Evolutionary conservation across 2,329 filamentous ascomycete genomes (phyloP).

Genomic region (Ophiosphaerella herpotricha): DNA sequence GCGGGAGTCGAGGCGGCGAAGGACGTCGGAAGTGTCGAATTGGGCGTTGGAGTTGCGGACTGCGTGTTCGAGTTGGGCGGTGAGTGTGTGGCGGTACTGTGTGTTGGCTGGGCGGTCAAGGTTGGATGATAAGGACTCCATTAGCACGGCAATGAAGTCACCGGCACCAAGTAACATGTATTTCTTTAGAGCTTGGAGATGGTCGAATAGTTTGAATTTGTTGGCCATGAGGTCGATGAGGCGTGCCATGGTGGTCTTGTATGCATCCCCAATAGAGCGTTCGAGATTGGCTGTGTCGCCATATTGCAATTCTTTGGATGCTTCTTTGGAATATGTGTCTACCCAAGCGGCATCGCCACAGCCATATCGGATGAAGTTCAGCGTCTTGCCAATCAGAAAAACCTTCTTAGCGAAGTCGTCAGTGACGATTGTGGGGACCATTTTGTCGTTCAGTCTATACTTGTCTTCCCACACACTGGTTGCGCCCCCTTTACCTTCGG

Average conservation of each 20-base stretch:
- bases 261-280: constrained; percentile 92
- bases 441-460: constrained; percentile 80
- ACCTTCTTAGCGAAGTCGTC: constrained; percentile 94
- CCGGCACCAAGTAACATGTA: constrained; percentile 94
- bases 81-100: constrained; percentile 94
- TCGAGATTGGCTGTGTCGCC: constrained; percentile 92
- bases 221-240: constrained; percentile 91
- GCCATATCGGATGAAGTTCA: constrained; percentile 97
- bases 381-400: constrained; percentile 94
- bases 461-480: constrained; percentile 98
- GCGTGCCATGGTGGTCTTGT: constrained; percentile 96
- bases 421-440: constrained; percentile 93
- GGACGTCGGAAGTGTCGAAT: constrained; percentile 88
- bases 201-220: constrained; percentile 94
- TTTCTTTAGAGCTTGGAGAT: constrained; percentile 87
- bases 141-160: constrained; percentile 94
- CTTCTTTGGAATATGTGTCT: constrained; percentile 88
- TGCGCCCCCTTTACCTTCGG: constrained; percentile 59
- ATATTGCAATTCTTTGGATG: constrained; percentile 89
- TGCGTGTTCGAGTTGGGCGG: constrained; percentile 96
- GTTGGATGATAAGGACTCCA: constrained; percentile 93
- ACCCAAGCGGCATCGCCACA: constrained; percentile 96
- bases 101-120: constrained; percentile 94
- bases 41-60: constrained; percentile 97
- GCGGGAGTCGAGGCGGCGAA: constrained; percentile 90